Conservation (phyloP, 2,329 filamentous ascomycete species). For the Cytospora chrysosperma region DNA sequence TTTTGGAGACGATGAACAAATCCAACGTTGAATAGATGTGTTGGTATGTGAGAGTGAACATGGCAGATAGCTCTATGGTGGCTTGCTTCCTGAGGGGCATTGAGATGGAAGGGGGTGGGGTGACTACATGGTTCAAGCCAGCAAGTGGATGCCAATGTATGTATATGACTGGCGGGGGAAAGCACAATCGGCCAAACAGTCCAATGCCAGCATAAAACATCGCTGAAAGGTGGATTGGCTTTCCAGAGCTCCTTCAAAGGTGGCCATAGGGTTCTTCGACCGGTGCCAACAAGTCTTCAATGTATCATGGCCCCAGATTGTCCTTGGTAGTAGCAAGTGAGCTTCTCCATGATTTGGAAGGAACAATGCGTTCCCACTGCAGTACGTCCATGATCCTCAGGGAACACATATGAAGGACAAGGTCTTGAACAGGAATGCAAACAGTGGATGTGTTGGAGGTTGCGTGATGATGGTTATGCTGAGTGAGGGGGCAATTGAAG, state of each 20-base stretch:
- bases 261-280: neutral
- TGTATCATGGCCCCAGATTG: neutral
- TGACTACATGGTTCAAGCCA: neutral
- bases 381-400: neutral
- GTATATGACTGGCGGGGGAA: neutral
- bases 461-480: neutral
- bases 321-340: neutral
- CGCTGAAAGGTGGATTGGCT: slow-evolving; percentile 10
- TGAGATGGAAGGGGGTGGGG: neutral
- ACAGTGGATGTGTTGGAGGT: neutral
- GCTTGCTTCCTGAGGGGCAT: neutral
- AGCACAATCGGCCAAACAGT: slow-evolving; percentile 2
- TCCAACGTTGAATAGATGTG: neutral
- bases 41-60: neutral
- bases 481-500: neutral
- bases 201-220: neutral
- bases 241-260: slow-evolving; percentile 17
- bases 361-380: neutral
- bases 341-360: neutral
- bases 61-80: neutral
- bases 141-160: neutral
- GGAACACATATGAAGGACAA: neutral
- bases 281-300: neutral
- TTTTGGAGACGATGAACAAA: neutral
- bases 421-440: neutral